Base-by-base conservation (phyloP, 305 asterid genomes). In the Fraxinus dipetala region DNA sequence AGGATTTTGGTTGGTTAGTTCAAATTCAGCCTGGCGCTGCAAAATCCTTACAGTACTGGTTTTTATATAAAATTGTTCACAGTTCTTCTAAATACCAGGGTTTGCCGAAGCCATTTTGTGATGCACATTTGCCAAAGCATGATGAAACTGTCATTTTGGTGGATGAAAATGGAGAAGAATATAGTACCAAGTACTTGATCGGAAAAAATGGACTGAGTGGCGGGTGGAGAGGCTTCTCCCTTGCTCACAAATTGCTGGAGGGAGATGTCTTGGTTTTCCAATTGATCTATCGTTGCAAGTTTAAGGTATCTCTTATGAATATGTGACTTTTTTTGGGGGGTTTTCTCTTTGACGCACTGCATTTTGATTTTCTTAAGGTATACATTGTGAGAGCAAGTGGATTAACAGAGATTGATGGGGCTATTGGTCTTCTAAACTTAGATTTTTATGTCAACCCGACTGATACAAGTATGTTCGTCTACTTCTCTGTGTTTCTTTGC, bases 1-100 rank as follows among this genome's bases (percentile, higher is more conserved):
- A 48, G 91, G 94, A 77, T 92, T 88, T 85, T 91, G 92, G 91
- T 67, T 92, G 97, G 98, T 92, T 82, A 85, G 95, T 85, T 8
- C 36, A 65, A 56, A 6, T 43, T 78, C 20, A 11, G n/a, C 7
- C 8, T 26, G 35, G 74, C 18, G 74, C 8, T 67, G 18, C 31
- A 11, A 10, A 26, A 67, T 26, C 18, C 18, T 1, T 3, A 28
- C 5, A 10, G 31, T 28, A 26, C 35, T 8, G 20, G 8, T 51
- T 51, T 59, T 20, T 59, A 59, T n/a, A 54, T 70, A 40, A 51
- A 54, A 26, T 48, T 63, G 24, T 48, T 69, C 9, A 77, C 14
- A 18, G 10, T 77, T 56, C 30, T 20, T 5, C 0, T 67, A 28
- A 30, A 77, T 76, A 16, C 82, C 84, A 93, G 98, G 78, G 92